Conservation (phyloP, 2,329 filamentous ascomycete species). For the Trichoderma sp. region DNA sequence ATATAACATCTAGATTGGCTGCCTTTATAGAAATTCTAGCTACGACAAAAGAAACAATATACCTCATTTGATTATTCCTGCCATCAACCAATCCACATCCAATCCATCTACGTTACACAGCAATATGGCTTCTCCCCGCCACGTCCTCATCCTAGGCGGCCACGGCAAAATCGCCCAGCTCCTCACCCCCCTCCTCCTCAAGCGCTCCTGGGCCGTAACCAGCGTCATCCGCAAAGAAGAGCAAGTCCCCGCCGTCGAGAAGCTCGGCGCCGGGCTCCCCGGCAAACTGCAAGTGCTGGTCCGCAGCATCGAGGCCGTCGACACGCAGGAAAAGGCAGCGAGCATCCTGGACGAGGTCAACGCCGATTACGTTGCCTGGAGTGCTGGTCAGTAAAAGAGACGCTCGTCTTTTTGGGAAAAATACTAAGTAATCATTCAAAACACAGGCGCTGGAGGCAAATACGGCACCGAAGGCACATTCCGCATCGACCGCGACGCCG, state of each 20-base stretch:
- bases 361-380: constrained; percentile 69
- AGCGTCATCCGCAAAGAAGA: constrained; percentile 74
- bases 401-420: too few relatives aligned
- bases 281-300: constrained; percentile 71
- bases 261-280: constrained; percentile 57
- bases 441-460: constrained; percentile 58
- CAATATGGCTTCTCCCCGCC: constrained; percentile 34
- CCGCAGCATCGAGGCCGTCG: constrained; percentile 70
- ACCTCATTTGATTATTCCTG: fast-evolving
- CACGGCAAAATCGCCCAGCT: constrained; percentile 77
- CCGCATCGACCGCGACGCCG: constrained; percentile 64
- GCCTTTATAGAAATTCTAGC: neutral
- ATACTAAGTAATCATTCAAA: too few relatives aligned
- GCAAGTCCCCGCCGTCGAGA: constrained; percentile 65
- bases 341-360: constrained; percentile 62
- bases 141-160: constrained; percentile 75
- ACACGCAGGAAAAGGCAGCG: constrained; percentile 61
- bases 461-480: constrained; percentile 58
- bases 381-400: constrained; percentile 60
- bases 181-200: constrained; percentile 74
- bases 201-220: constrained; percentile 74
- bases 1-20: neutral
- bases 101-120: neutral
- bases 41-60: neutral
- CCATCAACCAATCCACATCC: neutral